phyloP scores from a whole-genome alignment of 1,284 basidiomycete genomes.

The Vanrija pseudolonga region DNA sequence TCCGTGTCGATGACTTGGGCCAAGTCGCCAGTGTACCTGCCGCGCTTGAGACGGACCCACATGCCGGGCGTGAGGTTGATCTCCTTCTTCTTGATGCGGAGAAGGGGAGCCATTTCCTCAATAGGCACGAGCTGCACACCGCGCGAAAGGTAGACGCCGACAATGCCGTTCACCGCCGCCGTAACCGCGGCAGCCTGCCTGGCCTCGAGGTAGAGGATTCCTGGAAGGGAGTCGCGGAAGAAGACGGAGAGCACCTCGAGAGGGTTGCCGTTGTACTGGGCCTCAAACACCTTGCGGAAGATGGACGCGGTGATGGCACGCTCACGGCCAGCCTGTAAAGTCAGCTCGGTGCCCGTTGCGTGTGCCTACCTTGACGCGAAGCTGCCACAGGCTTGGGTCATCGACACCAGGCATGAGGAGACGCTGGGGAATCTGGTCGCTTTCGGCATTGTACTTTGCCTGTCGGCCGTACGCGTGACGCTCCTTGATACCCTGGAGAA shows the following conservation, averaged over 20 bases:
- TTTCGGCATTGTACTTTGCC: constrained; percentile 76
- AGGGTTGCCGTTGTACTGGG: constrained; percentile 56
- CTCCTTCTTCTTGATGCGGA: constrained; percentile 94
- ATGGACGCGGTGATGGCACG: constrained; percentile 89
- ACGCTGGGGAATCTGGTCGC: constrained; percentile 93
- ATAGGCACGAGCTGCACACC: constrained; percentile 87
- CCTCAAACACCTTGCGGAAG: constrained; percentile 75
- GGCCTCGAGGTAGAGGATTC: constrained; percentile 95
- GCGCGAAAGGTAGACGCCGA: constrained; percentile 77
- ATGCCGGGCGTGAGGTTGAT: constrained; percentile 77
- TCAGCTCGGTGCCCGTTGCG: constrained; percentile 52
- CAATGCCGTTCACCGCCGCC: constrained; percentile 80
- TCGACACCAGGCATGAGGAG: constrained; percentile 94
- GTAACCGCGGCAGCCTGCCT: constrained; percentile 80
- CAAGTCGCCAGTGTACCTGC: constrained; percentile 90
- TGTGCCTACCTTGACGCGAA: constrained; percentile 66
- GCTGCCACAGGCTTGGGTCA: constrained; percentile 93
- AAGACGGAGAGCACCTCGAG: constrained; percentile 88
- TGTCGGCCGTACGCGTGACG: constrained; percentile 62
- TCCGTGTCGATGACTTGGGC: constrained; percentile 94
- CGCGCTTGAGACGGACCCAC: constrained; percentile 93
- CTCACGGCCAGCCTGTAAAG: constrained; percentile 74
- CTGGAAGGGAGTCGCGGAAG: constrained; percentile 89
- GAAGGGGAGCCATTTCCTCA: constrained; percentile 94
- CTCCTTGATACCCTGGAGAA: constrained; percentile 78